Evolutionary conservation across 352 stramenopile genomes (phyloP).

Genomic region (Phytophthora cactorum): DNA sequence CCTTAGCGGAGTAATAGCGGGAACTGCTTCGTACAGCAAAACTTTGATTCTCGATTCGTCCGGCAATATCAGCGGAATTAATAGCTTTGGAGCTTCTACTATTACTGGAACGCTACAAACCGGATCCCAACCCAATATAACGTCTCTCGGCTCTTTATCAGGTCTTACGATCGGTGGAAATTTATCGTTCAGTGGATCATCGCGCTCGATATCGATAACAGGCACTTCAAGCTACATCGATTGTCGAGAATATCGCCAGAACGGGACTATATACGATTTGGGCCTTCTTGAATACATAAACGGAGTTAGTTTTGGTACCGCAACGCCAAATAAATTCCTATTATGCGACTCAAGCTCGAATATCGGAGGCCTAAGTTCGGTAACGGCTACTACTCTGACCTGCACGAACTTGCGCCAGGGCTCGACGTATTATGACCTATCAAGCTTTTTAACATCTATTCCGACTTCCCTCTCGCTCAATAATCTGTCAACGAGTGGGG

Average conservation of each 20-base stretch:
- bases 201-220: no score
- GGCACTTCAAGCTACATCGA: slow-evolving; percentile 18
- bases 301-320: slow-evolving; percentile 12
- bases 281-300: slow-evolving; percentile 6
- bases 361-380: background rate
- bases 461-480: slow-evolving; percentile 1
- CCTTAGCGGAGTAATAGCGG: background rate
- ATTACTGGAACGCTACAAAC: background rate
- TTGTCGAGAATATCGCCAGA: slow-evolving; percentile 7
- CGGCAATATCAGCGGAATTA: background rate
- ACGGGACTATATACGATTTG: slow-evolving; percentile 9
- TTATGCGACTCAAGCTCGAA: slow-evolving; percentile 8
- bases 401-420: slow-evolving; percentile 5
- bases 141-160: background rate
- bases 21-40: background rate
- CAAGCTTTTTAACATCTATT: slow-evolving; percentile 6
- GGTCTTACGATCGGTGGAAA: no score
- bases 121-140: background rate
- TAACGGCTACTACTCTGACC: slow-evolving; percentile 1
- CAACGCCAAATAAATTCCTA: slow-evolving; percentile 13
- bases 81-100: background rate
- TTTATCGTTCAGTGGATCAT: slow-evolving; percentile 4
- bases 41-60: background rate
- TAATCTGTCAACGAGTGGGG: slow-evolving; percentile 4
- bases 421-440: slow-evolving; percentile 7